phyloP scores from a whole-genome alignment of 192 early-diverging fungal species.

The Geranomyces variabilis region DNA sequence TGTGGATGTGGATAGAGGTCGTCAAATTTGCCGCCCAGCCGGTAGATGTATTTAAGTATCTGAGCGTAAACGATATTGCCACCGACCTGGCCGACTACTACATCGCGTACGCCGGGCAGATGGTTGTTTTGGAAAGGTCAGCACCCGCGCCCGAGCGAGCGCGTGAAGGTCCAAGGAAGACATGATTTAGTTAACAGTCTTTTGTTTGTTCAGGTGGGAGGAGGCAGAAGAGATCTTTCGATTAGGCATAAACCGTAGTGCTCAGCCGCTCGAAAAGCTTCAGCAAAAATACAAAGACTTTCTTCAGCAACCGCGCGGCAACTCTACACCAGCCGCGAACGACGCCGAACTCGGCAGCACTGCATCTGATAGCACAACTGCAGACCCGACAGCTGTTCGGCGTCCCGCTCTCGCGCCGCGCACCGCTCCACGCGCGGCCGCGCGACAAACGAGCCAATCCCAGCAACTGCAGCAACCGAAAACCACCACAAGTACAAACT shows the following conservation, averaged over 20 bases:
- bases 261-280: conserved; percentile 70
- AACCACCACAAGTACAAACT: no score
- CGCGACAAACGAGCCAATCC: conserved; percentile 22
- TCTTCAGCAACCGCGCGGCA: conserved; percentile 46
- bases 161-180: no score
- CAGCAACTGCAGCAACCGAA: background rate
- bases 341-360: background rate
- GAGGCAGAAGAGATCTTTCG: conserved; percentile 66
- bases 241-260: conserved; percentile 70
- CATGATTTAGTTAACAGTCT: no score
- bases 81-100: conserved; percentile 67
- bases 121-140: conserved; percentile 53
- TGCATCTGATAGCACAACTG: background rate
- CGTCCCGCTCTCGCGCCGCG: conserved; percentile 8
- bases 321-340: background rate
- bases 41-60: conserved; percentile 75
- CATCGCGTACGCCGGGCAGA: conserved; percentile 69
- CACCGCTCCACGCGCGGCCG: background rate
- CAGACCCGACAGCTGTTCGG: background rate
- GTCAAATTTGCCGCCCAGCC: conserved; percentile 51
- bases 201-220: conserved; percentile 6
- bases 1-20: conserved; percentile 68
- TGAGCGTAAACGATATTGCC: conserved; percentile 75
- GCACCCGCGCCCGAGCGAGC: background rate
- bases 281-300: conserved; percentile 63